phyloP scores from a whole-genome alignment of 2,329 filamentous ascomycete genomes.

The Monilinia aucupariae region DNA sequence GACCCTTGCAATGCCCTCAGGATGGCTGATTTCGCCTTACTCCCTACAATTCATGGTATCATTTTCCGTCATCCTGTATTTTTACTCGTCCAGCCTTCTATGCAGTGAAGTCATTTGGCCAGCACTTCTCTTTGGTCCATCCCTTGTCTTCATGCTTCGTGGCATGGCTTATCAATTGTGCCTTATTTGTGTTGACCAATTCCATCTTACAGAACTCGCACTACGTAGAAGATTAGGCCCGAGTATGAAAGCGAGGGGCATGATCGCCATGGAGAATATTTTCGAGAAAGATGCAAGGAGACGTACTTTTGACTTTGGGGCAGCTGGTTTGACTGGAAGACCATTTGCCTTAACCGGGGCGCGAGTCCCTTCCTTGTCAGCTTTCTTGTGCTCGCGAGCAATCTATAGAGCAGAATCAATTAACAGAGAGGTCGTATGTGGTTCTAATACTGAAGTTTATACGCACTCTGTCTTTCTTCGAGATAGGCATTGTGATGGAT shows the following conservation, averaged over 20 bases:
- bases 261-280: not conserved
- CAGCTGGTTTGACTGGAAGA: constrained; percentile 49
- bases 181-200: constrained; percentile 46
- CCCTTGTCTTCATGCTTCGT: constrained; percentile 44
- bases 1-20: constrained; percentile 10
- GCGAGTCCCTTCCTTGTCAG: constrained; percentile 49
- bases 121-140: constrained; percentile 56
- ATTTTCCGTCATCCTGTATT: not conserved
- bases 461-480: constrained; percentile 43
- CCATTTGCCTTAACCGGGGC: constrained; percentile 50
- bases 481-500: constrained; percentile 38
- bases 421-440: not conserved
- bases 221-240: constrained; percentile 30
- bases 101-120: constrained; percentile 44
- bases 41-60: constrained; percentile 13
- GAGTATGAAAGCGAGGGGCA: too few relatives aligned
- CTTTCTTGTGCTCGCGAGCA: constrained; percentile 51
- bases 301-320: constrained; percentile 46
- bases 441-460: not conserved
- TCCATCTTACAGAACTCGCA: constrained; percentile 48
- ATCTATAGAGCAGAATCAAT: constrained; percentile 35
- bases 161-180: constrained; percentile 49
- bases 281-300: not conserved
- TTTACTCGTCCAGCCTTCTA: not conserved
- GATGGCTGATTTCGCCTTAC: constrained; percentile 11